Evolutionary conservation across 2,329 filamentous ascomycete genomes (phyloP).

Genomic region (Sordariomycetes sp.): DNA sequence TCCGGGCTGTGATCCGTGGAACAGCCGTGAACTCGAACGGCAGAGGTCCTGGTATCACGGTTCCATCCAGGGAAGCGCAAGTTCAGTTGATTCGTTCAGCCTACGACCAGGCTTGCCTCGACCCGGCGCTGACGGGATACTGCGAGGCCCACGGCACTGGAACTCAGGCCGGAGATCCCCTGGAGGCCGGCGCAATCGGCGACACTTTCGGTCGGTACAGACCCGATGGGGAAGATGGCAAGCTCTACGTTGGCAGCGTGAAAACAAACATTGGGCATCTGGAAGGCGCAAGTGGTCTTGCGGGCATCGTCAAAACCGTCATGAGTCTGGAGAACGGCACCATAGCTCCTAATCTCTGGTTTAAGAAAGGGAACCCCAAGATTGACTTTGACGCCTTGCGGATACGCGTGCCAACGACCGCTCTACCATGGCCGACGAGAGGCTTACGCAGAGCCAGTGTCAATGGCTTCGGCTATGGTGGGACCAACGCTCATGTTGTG

Average conservation of each 20-base stretch:
- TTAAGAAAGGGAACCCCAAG: constrained; percentile 16
- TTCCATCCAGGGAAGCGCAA: constrained; percentile 35
- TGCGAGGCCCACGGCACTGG: constrained; percentile 36
- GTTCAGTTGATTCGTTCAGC: constrained; percentile 24
- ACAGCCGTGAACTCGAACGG: constrained; percentile 26
- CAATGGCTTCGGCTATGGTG: constrained; percentile 29
- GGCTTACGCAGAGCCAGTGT: constrained; percentile 18
- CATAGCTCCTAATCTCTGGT: constrained; percentile 19
- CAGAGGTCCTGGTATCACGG: constrained; percentile 13
- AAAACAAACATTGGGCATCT: constrained; percentile 17
- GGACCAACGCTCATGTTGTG: constrained; percentile 30
- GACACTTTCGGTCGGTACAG: background rate
- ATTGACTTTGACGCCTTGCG: constrained; percentile 13
- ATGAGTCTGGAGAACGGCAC: constrained; percentile 9
- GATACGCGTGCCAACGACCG: constrained; percentile 2
- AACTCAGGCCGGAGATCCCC: constrained; percentile 25
- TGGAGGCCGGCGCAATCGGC: constrained; percentile 25
- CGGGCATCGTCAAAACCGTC: constrained; percentile 11
- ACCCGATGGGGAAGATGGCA: background rate
- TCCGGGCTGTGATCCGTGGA: constrained; percentile 24
- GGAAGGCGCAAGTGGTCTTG: constrained; percentile 15
- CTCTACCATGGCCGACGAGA: constrained; percentile 8
- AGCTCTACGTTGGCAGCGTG: constrained; percentile 14
- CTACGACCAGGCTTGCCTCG: constrained; percentile 26
- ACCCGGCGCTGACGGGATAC: constrained; percentile 21